Conservation (phyloP, 1,284 basidiomycete genomes). For the Golubevia pallescens region DNA sequence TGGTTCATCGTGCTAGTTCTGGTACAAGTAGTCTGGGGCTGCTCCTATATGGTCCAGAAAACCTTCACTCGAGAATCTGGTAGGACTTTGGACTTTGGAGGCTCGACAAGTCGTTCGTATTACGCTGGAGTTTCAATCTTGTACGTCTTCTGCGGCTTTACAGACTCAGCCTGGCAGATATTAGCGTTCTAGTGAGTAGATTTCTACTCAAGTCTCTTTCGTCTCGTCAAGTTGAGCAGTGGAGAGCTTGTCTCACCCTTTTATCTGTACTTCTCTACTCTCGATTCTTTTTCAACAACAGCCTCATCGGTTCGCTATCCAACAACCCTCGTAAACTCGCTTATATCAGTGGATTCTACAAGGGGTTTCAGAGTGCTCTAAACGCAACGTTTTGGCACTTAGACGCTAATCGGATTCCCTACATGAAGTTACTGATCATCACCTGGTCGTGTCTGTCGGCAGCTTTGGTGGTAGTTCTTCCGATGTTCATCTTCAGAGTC, state of each 20-base stretch:
- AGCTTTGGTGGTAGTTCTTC: too few species aligned
- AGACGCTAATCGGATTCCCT: too few species aligned
- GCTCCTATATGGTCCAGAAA: conserved; percentile 33
- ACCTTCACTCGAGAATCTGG: conserved; percentile 27
- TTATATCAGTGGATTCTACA: neutral
- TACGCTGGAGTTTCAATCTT: conserved; percentile 35
- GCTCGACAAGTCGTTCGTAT: conserved; percentile 6
- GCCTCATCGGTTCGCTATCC: neutral
- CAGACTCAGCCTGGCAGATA: neutral
- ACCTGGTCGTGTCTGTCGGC: too few species aligned
- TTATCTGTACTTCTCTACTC: too few species aligned
- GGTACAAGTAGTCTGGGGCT: conserved; percentile 48
- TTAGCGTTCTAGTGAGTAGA: neutral
- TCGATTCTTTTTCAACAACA: too few species aligned
- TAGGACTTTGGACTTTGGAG: neutral
- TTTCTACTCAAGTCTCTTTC: too few species aligned
- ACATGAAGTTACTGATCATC: too few species aligned
- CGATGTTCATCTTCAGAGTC: too few species aligned
- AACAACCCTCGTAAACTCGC: neutral
- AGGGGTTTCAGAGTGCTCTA: neutral
- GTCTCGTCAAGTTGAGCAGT: too few species aligned
- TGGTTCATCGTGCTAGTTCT: conserved; percentile 35
- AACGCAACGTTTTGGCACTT: too few species aligned
- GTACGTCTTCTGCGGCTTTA: conserved; percentile 36
- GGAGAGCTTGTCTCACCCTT: too few species aligned